Percentiles rank a stretch among this genome's conserved stretches.
phyloP scores from a whole-genome alignment of 2,329 filamentous ascomycete genomes.

The Fusarium lateritium region DNA sequence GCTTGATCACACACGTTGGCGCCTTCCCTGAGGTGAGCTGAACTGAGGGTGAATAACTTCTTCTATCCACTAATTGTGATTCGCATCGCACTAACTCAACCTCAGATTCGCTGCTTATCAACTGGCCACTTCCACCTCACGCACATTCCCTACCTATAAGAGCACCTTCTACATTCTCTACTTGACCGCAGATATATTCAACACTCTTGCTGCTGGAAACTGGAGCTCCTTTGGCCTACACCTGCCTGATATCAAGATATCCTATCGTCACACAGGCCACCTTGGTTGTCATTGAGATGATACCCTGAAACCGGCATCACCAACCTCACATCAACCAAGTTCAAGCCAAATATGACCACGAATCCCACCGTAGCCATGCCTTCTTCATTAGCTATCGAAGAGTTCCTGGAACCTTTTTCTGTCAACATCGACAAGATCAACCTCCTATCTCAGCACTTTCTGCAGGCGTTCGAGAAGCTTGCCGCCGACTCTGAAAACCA shows the following conservation, averaged over 20 bases:
- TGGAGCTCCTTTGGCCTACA: background rate
- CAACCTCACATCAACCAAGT: conserved; percentile 6
- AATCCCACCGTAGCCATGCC: conserved; percentile 27
- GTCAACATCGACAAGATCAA: conserved; percentile 64
- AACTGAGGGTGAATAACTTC: conserved; percentile 22
- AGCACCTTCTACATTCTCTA: background rate
- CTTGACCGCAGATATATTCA: background rate
- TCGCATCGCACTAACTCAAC: conserved; percentile 18
- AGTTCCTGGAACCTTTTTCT: conserved; percentile 67
- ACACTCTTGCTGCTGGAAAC: background rate
- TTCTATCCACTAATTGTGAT: conserved; percentile 23
- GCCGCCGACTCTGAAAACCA: conserved; percentile 68
- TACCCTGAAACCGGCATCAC: conserved; percentile 21
- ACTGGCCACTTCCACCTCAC: background rate
- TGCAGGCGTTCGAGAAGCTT: conserved; percentile 63
- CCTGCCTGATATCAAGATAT: conserved; percentile 8
- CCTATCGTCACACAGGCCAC: background rate
- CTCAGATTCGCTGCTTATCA: conserved; percentile 12
- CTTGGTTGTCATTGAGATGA: conserved; percentile 21
- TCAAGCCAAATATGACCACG: background rate
- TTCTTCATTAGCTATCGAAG: conserved; percentile 48
- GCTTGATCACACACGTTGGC: conserved; percentile 5
- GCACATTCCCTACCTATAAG: background rate
- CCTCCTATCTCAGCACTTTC: conserved; percentile 64
- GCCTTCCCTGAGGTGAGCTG: conserved; percentile 9